Conservation (phyloP, 2,329 filamentous ascomycete genomes). For the Diaporthe batatas region DNA sequence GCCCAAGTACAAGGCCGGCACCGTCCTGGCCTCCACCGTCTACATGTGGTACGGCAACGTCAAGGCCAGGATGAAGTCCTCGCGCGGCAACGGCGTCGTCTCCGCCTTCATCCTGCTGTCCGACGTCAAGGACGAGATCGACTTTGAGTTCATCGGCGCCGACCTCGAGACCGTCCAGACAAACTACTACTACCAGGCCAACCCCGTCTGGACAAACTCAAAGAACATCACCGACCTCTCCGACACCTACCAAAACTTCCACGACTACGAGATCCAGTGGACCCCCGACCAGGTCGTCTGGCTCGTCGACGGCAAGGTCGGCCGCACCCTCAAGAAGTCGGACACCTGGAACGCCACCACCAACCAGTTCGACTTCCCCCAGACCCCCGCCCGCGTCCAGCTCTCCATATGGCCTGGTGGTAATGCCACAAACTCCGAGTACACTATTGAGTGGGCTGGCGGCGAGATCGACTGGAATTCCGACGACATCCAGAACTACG, state of each 20-base stretch:
- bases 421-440: slow-evolving; percentile 79
- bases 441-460: slow-evolving; percentile 93
- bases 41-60: slow-evolving; percentile 99
- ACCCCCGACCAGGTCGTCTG: slow-evolving; percentile 87
- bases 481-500: slow-evolving; percentile 81
- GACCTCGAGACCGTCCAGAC: slow-evolving; percentile 85
- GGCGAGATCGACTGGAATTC: slow-evolving; percentile 90
- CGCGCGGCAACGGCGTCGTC: slow-evolving; percentile 89
- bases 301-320: slow-evolving; percentile 84
- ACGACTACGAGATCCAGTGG: slow-evolving; percentile 96
- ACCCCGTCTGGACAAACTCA: slow-evolving; percentile 84
- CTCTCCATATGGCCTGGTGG: slow-evolving; percentile 97
- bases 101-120: slow-evolving; percentile 96
- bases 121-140: slow-evolving; percentile 98
- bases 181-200: slow-evolving; percentile 97
- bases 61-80: slow-evolving; percentile 86
- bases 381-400: slow-evolving; percentile 91
- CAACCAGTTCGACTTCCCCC: slow-evolving; percentile 88
- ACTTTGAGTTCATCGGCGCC: slow-evolving; percentile 92
- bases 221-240: slow-evolving; percentile 73
- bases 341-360: slow-evolving; percentile 89
- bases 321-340: slow-evolving; percentile 79
- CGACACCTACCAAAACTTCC: slow-evolving; percentile 82
- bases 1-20: slow-evolving; percentile 86
- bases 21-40: slow-evolving; percentile 83